Base-by-base conservation (phyloP, 2,329 filamentous ascomycete genomes). In the Knufia petricola region DNA sequence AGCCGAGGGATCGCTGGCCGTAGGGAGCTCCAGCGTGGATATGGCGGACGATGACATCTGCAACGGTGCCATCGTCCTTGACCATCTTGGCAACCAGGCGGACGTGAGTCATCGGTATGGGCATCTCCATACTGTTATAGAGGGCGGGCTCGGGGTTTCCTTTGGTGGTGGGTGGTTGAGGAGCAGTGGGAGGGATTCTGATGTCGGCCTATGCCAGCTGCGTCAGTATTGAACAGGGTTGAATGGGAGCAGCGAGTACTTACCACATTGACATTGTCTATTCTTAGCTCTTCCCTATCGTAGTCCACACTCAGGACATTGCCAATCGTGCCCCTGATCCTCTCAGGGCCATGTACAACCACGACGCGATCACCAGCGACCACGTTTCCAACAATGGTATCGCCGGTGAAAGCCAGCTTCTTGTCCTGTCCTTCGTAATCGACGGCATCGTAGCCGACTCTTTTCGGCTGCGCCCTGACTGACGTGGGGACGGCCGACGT, bases 1-100 rank as follows among this genome's bases (percentile, higher is more conserved):
- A 69, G 38, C 72, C 70, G 1, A 70, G 68, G 9, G 67, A 61
- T 24, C 74, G 72, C 62, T 82, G 74, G 50, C 70, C 62, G 52
- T 69, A 67, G 26, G 79, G 69, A 41, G 63, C 65, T 13, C 70
- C 67, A 38, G 75, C 74, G 55, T 77, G 73, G 49, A 92, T 70
- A 63, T 85, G 75, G 62, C 86, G 79, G 64, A 94, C 81, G 59
- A 95, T 76, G 51, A 85, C 81, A 63, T 96, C 89, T 61, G 79
- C 78, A 38, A 75, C 75, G 23, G 68, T 59, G 60, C 82, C 81
- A 10, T 83, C 85, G 54, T 69, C 66, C 13, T 92, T 78, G 43
- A 73, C 72, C 47, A 94, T 71, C 19, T 86, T 81, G 61, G 86
- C 80, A 42, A 96, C 87, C 28, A 95, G 85, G 50, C 87, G 85